These are phyloP conservation scores for Tetrahymena elliotti DNA, from an alignment of 73 alveolate genomes.

Conservation along the genomic window DNA sequence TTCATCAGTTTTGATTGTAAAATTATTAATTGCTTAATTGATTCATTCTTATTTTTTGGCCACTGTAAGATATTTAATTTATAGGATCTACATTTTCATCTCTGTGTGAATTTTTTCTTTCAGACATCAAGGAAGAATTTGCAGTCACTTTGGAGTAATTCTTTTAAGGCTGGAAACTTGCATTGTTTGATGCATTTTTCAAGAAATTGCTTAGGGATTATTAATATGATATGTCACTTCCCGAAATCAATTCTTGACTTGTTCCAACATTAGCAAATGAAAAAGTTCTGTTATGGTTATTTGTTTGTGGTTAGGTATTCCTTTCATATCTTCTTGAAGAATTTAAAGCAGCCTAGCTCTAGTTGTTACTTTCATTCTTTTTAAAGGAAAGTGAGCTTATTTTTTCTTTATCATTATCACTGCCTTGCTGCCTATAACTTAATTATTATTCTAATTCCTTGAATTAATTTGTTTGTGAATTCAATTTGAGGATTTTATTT, in stretches of 20 bases:
- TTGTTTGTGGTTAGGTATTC: background rate
- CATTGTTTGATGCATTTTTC: background rate
- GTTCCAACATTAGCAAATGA: background rate
- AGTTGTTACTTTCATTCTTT: background rate
- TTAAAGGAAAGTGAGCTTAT: background rate
- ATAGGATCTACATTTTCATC: background rate
- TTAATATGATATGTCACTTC: background rate
- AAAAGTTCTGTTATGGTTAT: background rate
- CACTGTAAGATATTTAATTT: background rate
- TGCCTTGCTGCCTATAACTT: background rate
- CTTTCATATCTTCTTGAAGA: background rate
- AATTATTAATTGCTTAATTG: background rate
- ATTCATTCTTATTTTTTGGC: background rate
- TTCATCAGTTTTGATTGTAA: background rate
- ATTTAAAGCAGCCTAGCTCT: background rate
- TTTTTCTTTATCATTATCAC: background rate
- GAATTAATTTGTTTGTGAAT: background rate
- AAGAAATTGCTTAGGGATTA: background rate
- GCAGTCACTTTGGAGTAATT: background rate
- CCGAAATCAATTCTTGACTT: background rate
- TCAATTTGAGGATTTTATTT: background rate
- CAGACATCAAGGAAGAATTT: background rate
- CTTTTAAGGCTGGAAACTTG: background rate
- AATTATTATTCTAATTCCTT: background rate
- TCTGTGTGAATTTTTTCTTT: background rate